Evolutionary conservation across 331 rosid species (phyloP).

Genomic region (Quercus lobata): DNA sequence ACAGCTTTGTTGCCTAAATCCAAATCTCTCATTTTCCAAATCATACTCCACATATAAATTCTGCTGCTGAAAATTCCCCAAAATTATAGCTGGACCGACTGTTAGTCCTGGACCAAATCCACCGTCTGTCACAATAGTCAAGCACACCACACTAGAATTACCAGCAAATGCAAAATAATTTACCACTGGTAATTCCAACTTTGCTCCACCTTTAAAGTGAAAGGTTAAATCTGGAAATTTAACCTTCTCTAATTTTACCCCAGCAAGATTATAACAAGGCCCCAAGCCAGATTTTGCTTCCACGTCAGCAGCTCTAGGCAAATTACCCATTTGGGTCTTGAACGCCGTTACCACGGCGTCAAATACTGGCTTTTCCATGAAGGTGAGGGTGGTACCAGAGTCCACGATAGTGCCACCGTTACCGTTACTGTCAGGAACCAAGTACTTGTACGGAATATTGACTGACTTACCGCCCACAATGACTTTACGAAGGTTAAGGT

Average conservation of each 20-base stretch:
- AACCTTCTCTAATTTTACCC: conserved; percentile 3
- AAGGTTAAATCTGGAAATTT: conserved; percentile 52
- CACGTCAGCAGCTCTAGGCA: conserved; percentile 42
- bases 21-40: conserved; percentile 60
- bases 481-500: conserved; percentile 50
- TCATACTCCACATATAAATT: conserved; percentile 70
- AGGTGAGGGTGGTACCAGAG: conserved; percentile 81
- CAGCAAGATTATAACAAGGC: conserved; percentile 58
- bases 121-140: conserved; percentile 47
- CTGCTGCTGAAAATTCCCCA: conserved; percentile 88
- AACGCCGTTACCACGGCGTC: conserved; percentile 48
- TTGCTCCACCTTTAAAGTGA: conserved; percentile 87
- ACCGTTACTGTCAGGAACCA: conserved; percentile 48
- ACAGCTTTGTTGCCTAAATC: conserved; percentile 61
- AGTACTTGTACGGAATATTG: conserved; percentile 43
- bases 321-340: conserved; percentile 51
- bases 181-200: conserved; percentile 44
- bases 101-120: conserved; percentile 8
- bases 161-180: conserved; percentile 63
- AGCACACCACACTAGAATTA: conserved; percentile 36
- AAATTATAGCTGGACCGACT: conserved; percentile 67
- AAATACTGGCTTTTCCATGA: conserved; percentile 57
- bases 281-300: conserved; percentile 60
- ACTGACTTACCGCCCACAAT: conserved; percentile 48
- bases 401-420: conserved; percentile 87